Conservation (phyloP, 306 rosid genomes). For the Dryas drummondii region DNA sequence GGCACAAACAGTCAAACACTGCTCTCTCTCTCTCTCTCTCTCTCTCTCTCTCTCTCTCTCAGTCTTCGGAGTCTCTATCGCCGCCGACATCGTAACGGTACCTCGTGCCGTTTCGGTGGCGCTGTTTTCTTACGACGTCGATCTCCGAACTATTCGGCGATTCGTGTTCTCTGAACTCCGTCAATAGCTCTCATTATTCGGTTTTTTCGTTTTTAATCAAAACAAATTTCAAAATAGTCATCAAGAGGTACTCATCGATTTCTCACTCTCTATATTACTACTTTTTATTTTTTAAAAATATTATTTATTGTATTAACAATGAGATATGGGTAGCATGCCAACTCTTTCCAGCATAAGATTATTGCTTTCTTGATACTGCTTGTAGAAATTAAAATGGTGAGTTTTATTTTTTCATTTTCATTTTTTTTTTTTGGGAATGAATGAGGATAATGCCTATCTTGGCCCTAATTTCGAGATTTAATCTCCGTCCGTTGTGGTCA, state of each 20-base stretch:
- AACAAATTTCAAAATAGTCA: constrained; percentile 4
- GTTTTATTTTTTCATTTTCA: not conserved
- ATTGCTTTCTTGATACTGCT: not conserved
- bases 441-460: not conserved
- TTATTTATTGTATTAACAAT: not conserved
- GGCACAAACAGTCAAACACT: constrained; percentile 31
- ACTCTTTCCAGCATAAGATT: not conserved
- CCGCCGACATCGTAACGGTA: constrained; percentile 59
- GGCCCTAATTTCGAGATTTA: not conserved
- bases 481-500: not conserved
- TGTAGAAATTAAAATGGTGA: not conserved
- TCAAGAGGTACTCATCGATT: constrained; percentile 27
- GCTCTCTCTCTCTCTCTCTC: not conserved
- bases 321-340: not conserved
- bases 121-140: constrained; percentile 32
- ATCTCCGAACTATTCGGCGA: constrained; percentile 28
- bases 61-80: not conserved
- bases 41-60: constrained; percentile 13
- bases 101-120: constrained; percentile 39
- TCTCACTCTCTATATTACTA: constrained; percentile 1
- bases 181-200: constrained; percentile 21
- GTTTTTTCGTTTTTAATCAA: constrained; percentile 13
- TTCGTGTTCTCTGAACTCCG: constrained; percentile 12
- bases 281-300: not conserved
- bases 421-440: not conserved